Percentiles rank a stretch among this genome's conserved stretches.
Conservation (phyloP, 768 basidiomycete species). For the Lentinula detonsa region DNA sequence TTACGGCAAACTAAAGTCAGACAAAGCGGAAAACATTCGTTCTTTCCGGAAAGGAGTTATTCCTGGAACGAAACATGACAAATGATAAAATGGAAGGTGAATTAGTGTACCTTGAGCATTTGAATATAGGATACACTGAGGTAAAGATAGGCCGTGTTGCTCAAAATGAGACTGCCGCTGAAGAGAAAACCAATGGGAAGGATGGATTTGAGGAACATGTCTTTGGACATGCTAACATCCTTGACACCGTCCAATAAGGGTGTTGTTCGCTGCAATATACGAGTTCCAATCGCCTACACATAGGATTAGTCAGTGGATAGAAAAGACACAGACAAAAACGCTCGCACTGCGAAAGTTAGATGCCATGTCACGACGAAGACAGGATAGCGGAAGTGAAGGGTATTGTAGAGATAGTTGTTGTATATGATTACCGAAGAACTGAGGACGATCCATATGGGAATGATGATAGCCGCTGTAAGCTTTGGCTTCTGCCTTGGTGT, state of each 20-base stretch:
- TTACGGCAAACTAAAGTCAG: neutral
- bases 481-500: slow-evolving; percentile 38
- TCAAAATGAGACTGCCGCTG: slow-evolving; percentile 83
- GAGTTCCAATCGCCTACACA: slow-evolving; percentile 73
- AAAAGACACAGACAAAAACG: neutral
- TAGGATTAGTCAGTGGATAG: neutral
- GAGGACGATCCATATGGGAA: slow-evolving; percentile 90
- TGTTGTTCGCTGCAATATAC: slow-evolving; percentile 79
- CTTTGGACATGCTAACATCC: slow-evolving; percentile 73
- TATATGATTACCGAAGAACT: slow-evolving; percentile 91
- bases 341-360: slow-evolving; percentile 51
- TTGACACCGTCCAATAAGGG: slow-evolving; percentile 70
- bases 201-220: slow-evolving; percentile 79
- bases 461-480: slow-evolving; percentile 63
- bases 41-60: neutral
- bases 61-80: neutral
- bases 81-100: slow-evolving; percentile 9
- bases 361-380: slow-evolving; percentile 94
- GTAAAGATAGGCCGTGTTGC: slow-evolving; percentile 90
- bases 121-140: slow-evolving; percentile 94
- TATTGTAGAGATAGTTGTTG: slow-evolving; percentile 89
- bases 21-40: neutral
- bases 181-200: slow-evolving; percentile 93
- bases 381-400: slow-evolving; percentile 79
- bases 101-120: slow-evolving; percentile 72